phyloP scores from a whole-genome alignment of 768 basidiomycete genomes.

The Obba rivulosa region DNA sequence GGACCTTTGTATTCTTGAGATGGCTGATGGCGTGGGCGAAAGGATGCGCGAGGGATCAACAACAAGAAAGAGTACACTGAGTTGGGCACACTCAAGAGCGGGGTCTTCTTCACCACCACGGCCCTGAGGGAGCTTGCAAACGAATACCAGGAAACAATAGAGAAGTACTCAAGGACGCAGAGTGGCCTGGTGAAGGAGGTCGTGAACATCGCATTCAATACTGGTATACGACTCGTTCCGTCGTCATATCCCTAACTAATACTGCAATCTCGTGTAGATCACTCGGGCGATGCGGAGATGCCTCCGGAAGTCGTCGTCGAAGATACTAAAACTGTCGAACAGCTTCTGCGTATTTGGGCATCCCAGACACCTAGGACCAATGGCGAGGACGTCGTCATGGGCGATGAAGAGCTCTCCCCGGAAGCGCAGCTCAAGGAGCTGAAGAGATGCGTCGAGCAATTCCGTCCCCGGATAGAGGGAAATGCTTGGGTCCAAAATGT shows the following conservation, averaged over 20 bases:
- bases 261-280: slow-evolving; percentile 21
- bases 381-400: slow-evolving; percentile 44
- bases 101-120: slow-evolving; percentile 84
- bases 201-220: slow-evolving; percentile 79
- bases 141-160: slow-evolving; percentile 62
- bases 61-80: slow-evolving; percentile 69
- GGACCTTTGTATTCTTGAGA: not conserved
- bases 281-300: slow-evolving; percentile 35
- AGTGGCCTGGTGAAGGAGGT: slow-evolving; percentile 85
- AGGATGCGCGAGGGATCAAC: slow-evolving; percentile 78
- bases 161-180: slow-evolving; percentile 72
- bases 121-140: slow-evolving; percentile 66
- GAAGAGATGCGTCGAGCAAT: slow-evolving; percentile 57
- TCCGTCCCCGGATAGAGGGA: slow-evolving; percentile 62
- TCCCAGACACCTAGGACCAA: slow-evolving; percentile 28
- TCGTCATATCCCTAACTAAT: slow-evolving; percentile 15
- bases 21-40: not conserved
- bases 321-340: slow-evolving; percentile 77
- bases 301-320: slow-evolving; percentile 62
- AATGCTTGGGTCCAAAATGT: slow-evolving; percentile 76
- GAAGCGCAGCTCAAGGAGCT: slow-evolving; percentile 41
- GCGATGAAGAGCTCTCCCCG: slow-evolving; percentile 34
- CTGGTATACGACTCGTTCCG: slow-evolving; percentile 26
- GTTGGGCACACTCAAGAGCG: slow-evolving; percentile 78
- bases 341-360: slow-evolving; percentile 69